phyloP scores from a whole-genome alignment of 2,329 filamentous ascomycete species.

The Tolypocladium ophioglossoides region DNA sequence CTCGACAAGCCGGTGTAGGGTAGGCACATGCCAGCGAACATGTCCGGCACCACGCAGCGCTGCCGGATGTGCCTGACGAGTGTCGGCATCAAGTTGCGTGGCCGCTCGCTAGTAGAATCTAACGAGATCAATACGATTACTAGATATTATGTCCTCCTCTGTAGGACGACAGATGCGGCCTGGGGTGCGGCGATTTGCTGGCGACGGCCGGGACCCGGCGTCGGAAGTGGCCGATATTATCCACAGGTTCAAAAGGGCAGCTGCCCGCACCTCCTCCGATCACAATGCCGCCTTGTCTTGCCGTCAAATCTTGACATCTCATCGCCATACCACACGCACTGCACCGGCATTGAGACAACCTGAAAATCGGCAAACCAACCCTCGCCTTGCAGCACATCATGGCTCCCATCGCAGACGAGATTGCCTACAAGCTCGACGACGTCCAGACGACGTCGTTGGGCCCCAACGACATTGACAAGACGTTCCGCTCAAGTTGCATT shows the following conservation, averaged over 20 bases:
- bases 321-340: not conserved
- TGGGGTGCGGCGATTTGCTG: not conserved
- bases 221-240: conserved; percentile 6
- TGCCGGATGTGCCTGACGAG: not conserved
- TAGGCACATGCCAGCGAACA: not conserved
- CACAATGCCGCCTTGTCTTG: not conserved
- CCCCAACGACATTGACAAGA: conserved; percentile 46
- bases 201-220: not conserved
- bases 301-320: not conserved
- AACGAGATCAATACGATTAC: not conserved
- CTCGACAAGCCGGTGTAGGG: not conserved
- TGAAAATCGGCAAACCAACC: not conserved
- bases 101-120: not conserved
- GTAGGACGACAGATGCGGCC: not conserved
- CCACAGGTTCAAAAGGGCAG: not conserved
- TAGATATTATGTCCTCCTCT: not conserved
- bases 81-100: not conserved
- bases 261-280: not conserved
- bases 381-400: conserved; percentile 12
- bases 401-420: conserved; percentile 29
- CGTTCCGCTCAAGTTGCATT: conserved; percentile 50
- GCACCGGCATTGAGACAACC: not conserved
- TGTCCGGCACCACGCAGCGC: not conserved
- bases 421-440: conserved; percentile 45
- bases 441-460: conserved; percentile 38